These are phyloP conservation scores for Vachellia pachyceras DNA, from an alignment of 306 rosid genomes.

Conservation along the genomic window DNA sequence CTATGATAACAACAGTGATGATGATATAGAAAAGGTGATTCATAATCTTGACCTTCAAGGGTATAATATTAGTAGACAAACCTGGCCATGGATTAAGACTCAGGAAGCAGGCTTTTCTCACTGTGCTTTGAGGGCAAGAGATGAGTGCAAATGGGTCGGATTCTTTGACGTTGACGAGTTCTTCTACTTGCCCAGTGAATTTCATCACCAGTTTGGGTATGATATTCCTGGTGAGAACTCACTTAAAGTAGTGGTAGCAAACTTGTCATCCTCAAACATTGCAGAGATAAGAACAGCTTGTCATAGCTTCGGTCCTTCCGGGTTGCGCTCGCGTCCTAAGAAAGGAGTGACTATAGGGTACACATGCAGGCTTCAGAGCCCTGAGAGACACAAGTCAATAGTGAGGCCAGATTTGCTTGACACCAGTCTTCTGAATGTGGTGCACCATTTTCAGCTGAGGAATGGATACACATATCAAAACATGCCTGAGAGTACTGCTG, in stretches of 20 bases:
- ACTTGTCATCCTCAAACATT: conserved; percentile 48
- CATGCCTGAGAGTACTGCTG: conserved; percentile 52
- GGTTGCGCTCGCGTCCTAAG: conserved; percentile 56
- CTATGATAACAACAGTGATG: conserved; percentile 76
- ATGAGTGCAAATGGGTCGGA: conserved; percentile 76
- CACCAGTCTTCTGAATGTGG: conserved; percentile 62
- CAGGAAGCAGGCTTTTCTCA: conserved; percentile 83
- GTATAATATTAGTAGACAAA: conserved; percentile 57
- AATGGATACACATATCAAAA: conserved; percentile 50
- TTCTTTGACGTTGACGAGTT: conserved; percentile 79
- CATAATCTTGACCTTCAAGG: conserved; percentile 46
- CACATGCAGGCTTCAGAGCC: conserved; percentile 66
- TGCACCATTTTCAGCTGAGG: conserved; percentile 68
- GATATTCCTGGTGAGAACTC: conserved; percentile 55
- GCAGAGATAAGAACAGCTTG: conserved; percentile 72
- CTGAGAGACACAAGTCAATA: conserved; percentile 71
- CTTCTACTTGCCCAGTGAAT: conserved; percentile 59
- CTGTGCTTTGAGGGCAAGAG: conserved; percentile 66
- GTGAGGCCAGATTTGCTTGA: conserved; percentile 63
- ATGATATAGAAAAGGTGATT: conserved; percentile 55
- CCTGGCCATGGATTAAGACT: conserved; percentile 83
- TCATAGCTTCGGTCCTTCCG: conserved; percentile 79
- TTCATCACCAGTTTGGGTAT: conserved; percentile 34
- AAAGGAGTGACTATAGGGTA: conserved; percentile 68
- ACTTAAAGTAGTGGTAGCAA: conserved; percentile 49